Base-by-base conservation (phyloP, 345 rosid genomes). In the Populus euphratica region DNA sequence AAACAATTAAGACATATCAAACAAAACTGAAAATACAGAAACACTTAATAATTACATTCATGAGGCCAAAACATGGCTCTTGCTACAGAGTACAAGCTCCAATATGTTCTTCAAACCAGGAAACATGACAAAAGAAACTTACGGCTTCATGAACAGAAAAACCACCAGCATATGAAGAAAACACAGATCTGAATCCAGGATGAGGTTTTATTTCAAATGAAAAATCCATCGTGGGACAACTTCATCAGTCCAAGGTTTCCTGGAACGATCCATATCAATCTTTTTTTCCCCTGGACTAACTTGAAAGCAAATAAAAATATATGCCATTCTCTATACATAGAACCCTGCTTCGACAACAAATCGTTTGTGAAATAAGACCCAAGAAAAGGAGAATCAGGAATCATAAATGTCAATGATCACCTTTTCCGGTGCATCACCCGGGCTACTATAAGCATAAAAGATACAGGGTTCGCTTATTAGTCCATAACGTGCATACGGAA, bases 401-500 rank as follows among this genome's bases (percentile, higher is more conserved):
- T 6, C 74, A 59, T 38, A 52, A 27, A 41, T 43, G 38, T 21
- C 23, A 20, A 50, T 68, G 43, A 74, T 44, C 38, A 86, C 93
- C 88, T 86, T 88, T 72, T 79, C 68, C 27, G 82, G 82, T 78
- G 70, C 81, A 69, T 85, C 88, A 5, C 17, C 72, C 4, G 33
- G 0, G 70, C 87, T 89, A 5, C 86, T 9, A 76, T 76, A 85
- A 68, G 91, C 84, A 66, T 86, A 88, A 81, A 84, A 93, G 66
- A 94, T 86, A 68, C 92, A 93, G 23, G 97, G 98, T 64, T 97
- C 87, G 7, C 64, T 78, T 96, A 91, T 86, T 71, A 94, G 62
- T 78, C 97, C 92, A 76, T 90, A 86, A 82, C 92, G 98, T 59
- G 98, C 96, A 82, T 91, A 92, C 14, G 94, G 98, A 79, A 92